Base-by-base conservation (phyloP, 805 yeast genomes). In the Brettanomyces sp. region DNA sequence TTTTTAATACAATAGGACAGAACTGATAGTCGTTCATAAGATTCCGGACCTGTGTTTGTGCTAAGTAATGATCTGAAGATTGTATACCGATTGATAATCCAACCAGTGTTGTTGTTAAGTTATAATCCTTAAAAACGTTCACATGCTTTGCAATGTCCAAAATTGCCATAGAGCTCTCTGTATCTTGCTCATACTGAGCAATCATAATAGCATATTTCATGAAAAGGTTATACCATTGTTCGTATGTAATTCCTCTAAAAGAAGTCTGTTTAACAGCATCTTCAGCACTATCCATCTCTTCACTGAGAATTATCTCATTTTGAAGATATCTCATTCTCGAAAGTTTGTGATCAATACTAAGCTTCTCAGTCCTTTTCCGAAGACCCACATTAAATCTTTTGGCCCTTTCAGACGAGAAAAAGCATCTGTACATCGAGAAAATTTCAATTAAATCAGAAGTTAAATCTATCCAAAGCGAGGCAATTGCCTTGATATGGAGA, bases 391-490 rank as follows among this genome's bases (percentile, higher is more conserved):
- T 79, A 58, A 85, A 85, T 21, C 74, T 72, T 43, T 82, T 78
- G 11, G 81, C 81, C 47, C 82, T 75, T 55, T 87, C 95, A 42
- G 79, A 73, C 1, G 90, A 85, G 56, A 86, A 90, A 52, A 93
- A 86, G 54, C 80, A 79, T 50, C 82, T 74, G 11, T 86, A 88
- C 46, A 81, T 76, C 24, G 85, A 78, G 58, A 93, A 90, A 49
- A 85, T 78, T 56, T 89, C 95, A 38, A 91, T 79, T 43, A 93
- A 70, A 52, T 85, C 95, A 2, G 86, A 76, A 0, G 91, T 96
- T 4, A 80, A 68, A 49, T 87, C 86, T 52, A 86, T 73, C 98
- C 98, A 93, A 48, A 62, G 55, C 2, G 86, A 76, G 0, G 93
- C 85, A 77, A 79, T 13, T 62, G 65, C 50, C 30, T 46, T 50